Conservation (phyloP, 176 grass and related monocot species). For the Triticum monococcum region DNA sequence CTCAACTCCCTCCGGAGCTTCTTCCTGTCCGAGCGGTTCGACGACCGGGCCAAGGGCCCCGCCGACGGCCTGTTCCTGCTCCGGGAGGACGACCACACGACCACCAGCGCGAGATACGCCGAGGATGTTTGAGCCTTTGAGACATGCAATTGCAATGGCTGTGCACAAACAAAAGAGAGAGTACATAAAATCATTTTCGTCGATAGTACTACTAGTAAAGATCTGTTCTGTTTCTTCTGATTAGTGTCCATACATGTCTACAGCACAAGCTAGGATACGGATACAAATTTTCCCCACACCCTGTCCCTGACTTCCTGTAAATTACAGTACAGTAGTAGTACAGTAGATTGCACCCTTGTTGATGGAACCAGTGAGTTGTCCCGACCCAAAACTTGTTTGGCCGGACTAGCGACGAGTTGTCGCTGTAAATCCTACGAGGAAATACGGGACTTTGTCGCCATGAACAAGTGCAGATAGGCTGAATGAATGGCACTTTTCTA, state of each 20-base stretch:
- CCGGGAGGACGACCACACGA: not conserved
- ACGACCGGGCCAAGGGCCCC: slow-evolving; percentile 3
- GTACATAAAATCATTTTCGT: not conserved
- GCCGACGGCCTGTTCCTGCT: not conserved
- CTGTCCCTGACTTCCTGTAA: slow-evolving; percentile 4
- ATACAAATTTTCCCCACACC: not conserved
- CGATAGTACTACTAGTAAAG: not conserved
- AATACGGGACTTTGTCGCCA: not conserved
- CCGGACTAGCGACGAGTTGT: not conserved
- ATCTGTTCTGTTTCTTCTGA: not conserved
- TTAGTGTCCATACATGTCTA: slow-evolving; percentile 9
- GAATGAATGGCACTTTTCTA: not conserved
- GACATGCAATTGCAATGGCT: not conserved
- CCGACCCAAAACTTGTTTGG: not conserved
- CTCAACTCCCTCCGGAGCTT: slow-evolving; percentile 63
- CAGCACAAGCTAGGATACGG: slow-evolving; percentile 38
- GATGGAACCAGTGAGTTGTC: not conserved
- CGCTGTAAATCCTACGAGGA: not conserved
- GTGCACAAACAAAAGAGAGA: not conserved
- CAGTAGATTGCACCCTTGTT: not conserved
- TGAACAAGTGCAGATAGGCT: not conserved
- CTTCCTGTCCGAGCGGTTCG: slow-evolving; percentile 62
- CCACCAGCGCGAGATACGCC: slow-evolving; percentile 31
- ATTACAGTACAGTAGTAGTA: not conserved
- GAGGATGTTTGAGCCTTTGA: not conserved